Base-by-base conservation (phyloP, 2,329 filamentous ascomycete species). In the Fusarium tupiense region DNA sequence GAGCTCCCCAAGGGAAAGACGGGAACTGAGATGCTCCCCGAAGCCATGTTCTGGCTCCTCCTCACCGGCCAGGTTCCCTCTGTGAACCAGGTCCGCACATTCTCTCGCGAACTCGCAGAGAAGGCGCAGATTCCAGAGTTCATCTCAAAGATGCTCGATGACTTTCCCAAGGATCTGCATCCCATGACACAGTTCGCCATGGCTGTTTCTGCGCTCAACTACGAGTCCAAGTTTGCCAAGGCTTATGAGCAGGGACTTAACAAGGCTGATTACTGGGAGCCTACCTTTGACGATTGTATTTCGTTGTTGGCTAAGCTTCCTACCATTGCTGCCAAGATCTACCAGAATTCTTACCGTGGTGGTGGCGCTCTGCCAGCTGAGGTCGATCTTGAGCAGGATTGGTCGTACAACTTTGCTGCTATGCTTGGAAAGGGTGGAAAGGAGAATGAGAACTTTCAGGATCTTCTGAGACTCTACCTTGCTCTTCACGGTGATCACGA, bases 21-120 rank as follows among this genome's bases (percentile, higher is more conserved):
- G 6, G 94, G 96, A 79, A 97, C 94, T 11, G 96, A 98, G 86
- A 99, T 98, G 96, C 90, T 98, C 19, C 96, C 96, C 54, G 96
- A 99, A 85, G 92, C 96, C 84, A 99, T 99, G 96, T 99, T 99
- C 89, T 99, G 96, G 96, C 91, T 98, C 47, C 91, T 99, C 58
- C 88, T 99, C 77, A 99, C 96, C 16, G 96, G 96, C 68, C 89
- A 97, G 84, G 93, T 98, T 29, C 96, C 96, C 31, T 94, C 93
- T 3, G 92, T 91, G 29, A 86, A 86, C 72, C 96, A 99, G 84
- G 91, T 96, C 72, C 93, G 96, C 79, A 87, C 85, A 50, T 91
- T 99, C 78, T 97, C 94, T 53, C 90, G 92, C 67, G 92, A 98
- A 83, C 88, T 98, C 31, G 96, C 96, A 59, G 92, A 95, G 82